Evolutionary conservation across 2,329 filamentous ascomycete species (phyloP).

Genomic region (Bretziella fagacearum): DNA sequence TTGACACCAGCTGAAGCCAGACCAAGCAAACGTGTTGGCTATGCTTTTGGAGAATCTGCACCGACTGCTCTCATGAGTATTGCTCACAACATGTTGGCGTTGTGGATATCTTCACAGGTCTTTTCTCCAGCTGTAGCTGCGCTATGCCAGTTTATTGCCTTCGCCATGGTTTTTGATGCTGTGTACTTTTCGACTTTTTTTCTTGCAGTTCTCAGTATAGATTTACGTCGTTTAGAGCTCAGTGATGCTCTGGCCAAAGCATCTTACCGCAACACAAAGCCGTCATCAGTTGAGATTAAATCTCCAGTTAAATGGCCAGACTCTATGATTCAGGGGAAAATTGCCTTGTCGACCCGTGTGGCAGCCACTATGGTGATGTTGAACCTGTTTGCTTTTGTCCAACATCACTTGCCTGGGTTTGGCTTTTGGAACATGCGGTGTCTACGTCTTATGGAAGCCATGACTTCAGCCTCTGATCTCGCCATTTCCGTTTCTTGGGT

Average conservation of each 20-base stretch:
- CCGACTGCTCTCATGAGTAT: constrained; percentile 52
- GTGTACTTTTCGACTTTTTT: constrained; percentile 70
- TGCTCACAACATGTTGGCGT: constrained; percentile 49
- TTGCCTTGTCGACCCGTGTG: constrained; percentile 54
- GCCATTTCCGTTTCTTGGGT: constrained; percentile 6
- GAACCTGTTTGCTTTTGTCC: constrained; percentile 53
- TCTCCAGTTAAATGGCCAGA: constrained; percentile 33
- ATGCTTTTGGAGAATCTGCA: constrained; percentile 57
- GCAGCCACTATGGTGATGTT: constrained; percentile 59
- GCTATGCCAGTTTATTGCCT: constrained; percentile 59
- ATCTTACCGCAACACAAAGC: constrained; percentile 17
- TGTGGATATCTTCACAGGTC: constrained; percentile 46
- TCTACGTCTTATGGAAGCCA: neutral
- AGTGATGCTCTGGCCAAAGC: constrained; percentile 46
- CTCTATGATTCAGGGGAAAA: constrained; percentile 44
- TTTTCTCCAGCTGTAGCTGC: constrained; percentile 55
- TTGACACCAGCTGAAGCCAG: constrained; percentile 51
- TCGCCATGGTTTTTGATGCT: constrained; percentile 61
- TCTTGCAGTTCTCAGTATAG: constrained; percentile 59
- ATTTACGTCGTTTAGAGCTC: constrained; percentile 59
- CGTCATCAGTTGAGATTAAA: constrained; percentile 15
- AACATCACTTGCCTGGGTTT: constrained; percentile 58
- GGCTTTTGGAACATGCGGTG: constrained; percentile 4
- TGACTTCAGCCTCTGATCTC: neutral
- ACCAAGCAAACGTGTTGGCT: constrained; percentile 51